These are phyloP conservation scores for Cucurbita ficifolia DNA, from an alignment of 306 rosid species.

Conservation along the genomic window DNA sequence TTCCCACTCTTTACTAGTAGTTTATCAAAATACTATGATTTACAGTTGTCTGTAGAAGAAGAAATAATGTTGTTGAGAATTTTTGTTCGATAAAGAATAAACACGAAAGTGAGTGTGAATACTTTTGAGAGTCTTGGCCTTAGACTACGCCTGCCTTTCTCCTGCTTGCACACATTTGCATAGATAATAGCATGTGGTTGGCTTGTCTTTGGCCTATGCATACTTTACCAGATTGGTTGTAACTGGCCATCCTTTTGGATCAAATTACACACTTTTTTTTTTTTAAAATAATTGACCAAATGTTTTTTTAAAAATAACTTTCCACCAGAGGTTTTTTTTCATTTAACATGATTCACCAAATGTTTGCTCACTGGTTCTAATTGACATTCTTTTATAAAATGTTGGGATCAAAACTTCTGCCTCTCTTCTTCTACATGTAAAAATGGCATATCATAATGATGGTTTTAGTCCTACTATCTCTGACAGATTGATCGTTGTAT, in stretches of 20 bases:
- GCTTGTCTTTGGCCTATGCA: background rate
- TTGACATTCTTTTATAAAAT: background rate
- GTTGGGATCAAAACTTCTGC: background rate
- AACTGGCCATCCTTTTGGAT: background rate
- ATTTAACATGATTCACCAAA: background rate
- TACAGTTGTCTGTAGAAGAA: background rate
- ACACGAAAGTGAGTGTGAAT: background rate
- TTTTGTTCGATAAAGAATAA: background rate
- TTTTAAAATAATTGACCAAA: background rate
- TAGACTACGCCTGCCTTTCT: background rate
- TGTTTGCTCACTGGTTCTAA: background rate
- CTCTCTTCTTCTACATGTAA: background rate
- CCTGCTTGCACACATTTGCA: background rate
- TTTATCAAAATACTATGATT: background rate
- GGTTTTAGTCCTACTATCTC: background rate
- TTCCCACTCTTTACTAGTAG: background rate
- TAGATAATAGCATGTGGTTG: background rate
- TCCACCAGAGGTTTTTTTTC: background rate
- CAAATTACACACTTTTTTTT: background rate
- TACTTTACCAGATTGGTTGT: background rate
- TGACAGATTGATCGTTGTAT: constrained; percentile 59
- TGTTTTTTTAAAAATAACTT: background rate
- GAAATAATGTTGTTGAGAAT: background rate
- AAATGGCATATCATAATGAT: background rate
- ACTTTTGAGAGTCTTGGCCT: background rate